These are phyloP conservation scores for Thraustochytrium sp. DNA, from an alignment of 352 stramenopile species.

Conservation along the genomic window DNA sequence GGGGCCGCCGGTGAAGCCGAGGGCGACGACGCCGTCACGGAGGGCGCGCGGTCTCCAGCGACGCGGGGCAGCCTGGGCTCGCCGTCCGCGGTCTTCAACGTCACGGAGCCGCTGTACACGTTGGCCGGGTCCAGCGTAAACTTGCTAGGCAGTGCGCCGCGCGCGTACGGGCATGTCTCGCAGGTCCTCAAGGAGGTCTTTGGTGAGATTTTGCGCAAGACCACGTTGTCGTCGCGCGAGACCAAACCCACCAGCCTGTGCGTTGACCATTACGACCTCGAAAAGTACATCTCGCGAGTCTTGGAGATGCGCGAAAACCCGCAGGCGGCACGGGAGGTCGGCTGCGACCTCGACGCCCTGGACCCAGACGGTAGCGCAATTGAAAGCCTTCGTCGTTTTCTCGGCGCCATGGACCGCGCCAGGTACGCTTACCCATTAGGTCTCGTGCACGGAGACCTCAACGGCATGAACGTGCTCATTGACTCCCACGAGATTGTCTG, in stretches of 20 bases:
- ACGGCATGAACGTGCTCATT: constrained; percentile 33
- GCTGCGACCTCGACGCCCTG: background rate
- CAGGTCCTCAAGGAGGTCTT: constrained; percentile 36
- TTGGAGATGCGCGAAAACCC: background rate
- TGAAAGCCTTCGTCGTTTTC: background rate
- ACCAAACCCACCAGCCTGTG: background rate
- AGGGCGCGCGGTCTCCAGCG: too few relatives aligned
- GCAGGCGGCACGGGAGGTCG: background rate
- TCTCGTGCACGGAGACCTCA: constrained; percentile 29
- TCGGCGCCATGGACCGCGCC: background rate
- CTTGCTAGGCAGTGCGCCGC: background rate
- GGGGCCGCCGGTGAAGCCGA: too few relatives aligned
- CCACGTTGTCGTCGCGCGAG: background rate
- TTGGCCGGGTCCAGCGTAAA: too few relatives aligned
- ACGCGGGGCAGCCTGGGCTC: too few relatives aligned
- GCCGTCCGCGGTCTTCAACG: too few relatives aligned
- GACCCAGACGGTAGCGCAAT: background rate
- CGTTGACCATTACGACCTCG: background rate
- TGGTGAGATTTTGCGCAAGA: constrained; percentile 26
- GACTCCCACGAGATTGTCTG: constrained; percentile 40
- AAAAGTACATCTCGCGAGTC: background rate
- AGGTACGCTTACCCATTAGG: background rate
- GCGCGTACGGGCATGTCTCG: background rate
- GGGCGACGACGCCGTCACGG: too few relatives aligned
- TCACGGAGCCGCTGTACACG: too few relatives aligned